phyloP scores from a whole-genome alignment of 1,284 basidiomycete genomes.

The Trichosporon sp. region DNA sequence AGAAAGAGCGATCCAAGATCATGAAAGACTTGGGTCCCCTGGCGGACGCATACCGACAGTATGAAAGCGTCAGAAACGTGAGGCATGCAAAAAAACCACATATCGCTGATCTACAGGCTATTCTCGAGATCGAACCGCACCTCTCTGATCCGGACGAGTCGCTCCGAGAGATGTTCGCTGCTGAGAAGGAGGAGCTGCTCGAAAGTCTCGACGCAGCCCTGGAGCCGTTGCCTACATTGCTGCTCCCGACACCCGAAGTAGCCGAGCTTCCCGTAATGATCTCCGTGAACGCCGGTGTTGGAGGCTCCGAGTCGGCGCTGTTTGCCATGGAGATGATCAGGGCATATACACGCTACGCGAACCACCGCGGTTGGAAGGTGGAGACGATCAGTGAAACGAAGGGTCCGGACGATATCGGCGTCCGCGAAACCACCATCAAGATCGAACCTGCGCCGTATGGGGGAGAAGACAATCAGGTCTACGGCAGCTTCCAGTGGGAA shows the following conservation, averaged over 20 bases:
- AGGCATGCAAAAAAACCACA: conserved; percentile 17
- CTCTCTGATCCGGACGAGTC: conserved; percentile 69
- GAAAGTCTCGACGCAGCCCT: conserved; percentile 54
- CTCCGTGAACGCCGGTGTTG: conserved; percentile 88
- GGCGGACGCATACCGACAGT: conserved; percentile 54
- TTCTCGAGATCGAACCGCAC: conserved; percentile 59
- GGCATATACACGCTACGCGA: conserved; percentile 75
- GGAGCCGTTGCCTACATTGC: conserved; percentile 59
- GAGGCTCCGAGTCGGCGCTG: conserved; percentile 79
- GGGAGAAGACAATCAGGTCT: conserved; percentile 69
- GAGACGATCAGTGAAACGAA: conserved; percentile 42
- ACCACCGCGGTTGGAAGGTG: conserved; percentile 47
- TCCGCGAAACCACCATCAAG: conserved; percentile 72
- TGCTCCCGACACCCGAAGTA: conserved; percentile 66
- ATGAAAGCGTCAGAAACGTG: conserved; percentile 51
- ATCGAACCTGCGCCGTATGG: conserved; percentile 49
- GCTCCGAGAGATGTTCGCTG: conserved; percentile 67
- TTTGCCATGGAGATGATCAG: conserved; percentile 73
- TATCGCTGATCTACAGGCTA: conserved; percentile 50
- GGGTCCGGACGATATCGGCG: conserved; percentile 58
- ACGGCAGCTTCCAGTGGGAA: conserved; percentile 77
- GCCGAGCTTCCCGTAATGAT: conserved; percentile 68
- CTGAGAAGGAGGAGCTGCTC: conserved; percentile 60
- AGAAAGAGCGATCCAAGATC: conserved; percentile 51
- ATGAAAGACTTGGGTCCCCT: conserved; percentile 57